These are phyloP conservation scores for Alternaria angustiovoidea DNA, from an alignment of 2,329 filamentous ascomycete species.

Conservation along the genomic window DNA sequence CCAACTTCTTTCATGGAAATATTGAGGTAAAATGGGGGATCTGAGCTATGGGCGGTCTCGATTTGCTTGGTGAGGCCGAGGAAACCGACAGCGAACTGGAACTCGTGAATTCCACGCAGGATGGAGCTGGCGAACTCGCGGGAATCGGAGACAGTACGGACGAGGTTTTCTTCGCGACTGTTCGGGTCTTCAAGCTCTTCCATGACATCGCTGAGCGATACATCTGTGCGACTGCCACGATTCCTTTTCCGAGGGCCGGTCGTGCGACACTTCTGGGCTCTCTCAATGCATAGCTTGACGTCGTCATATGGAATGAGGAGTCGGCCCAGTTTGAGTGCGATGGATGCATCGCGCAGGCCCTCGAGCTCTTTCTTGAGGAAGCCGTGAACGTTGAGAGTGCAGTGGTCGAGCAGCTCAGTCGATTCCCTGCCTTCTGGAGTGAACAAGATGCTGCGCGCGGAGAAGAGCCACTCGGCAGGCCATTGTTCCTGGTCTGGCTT, in stretches of 20 bases:
- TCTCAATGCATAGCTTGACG: slow-evolving; percentile 68
- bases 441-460: slow-evolving; percentile 84
- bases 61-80: slow-evolving; percentile 85
- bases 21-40: slow-evolving; percentile 80
- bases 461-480: slow-evolving; percentile 94
- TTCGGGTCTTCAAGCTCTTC: slow-evolving; percentile 76
- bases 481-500: slow-evolving; percentile 64
- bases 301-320: slow-evolving; percentile 93
- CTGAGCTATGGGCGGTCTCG: slow-evolving; percentile 69
- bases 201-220: slow-evolving; percentile 75
- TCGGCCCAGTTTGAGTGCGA: slow-evolving; percentile 89
- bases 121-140: slow-evolving; percentile 92
- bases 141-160: slow-evolving; percentile 87
- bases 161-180: slow-evolving; percentile 72
- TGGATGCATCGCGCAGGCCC: slow-evolving; percentile 86
- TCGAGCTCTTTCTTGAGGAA: slow-evolving; percentile 85
- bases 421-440: slow-evolving; percentile 85
- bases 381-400: slow-evolving; percentile 89
- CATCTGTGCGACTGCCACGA: slow-evolving; percentile 57
- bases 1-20: slow-evolving; percentile 96
- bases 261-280: slow-evolving; percentile 59
- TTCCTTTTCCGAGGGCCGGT: slow-evolving; percentile 21
- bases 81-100: slow-evolving; percentile 93
- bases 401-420: slow-evolving; percentile 86
- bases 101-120: slow-evolving; percentile 90